Percentiles rank a stretch among this genome's conserved stretches.
These are phyloP conservation scores for Termitomyces sp. DNA, from an alignment of 768 basidiomycete species.

Conservation along the genomic window DNA sequence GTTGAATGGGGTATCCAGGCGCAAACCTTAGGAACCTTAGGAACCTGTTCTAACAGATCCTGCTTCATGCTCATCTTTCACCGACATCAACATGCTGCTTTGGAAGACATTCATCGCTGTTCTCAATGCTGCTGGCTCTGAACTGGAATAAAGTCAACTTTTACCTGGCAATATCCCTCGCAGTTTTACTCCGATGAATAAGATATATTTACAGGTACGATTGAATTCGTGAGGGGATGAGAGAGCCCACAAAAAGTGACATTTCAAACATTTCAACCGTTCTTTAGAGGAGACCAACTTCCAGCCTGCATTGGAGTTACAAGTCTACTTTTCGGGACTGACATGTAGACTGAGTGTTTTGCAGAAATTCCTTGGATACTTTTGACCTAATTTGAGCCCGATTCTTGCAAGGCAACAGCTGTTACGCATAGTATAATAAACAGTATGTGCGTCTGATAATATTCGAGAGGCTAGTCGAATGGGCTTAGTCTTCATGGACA, in stretches of 20 bases:
- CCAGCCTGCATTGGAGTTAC: slow-evolving; percentile 58
- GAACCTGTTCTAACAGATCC: not conserved
- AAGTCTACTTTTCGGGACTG: slow-evolving; percentile 45
- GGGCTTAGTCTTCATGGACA: slow-evolving; percentile 15
- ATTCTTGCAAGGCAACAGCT: not conserved
- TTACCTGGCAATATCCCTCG: slow-evolving; percentile 33
- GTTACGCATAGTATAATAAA: not conserved
- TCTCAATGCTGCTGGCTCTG: slow-evolving; percentile 36
- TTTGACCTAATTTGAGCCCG: not conserved
- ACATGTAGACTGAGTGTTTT: slow-evolving; percentile 59
- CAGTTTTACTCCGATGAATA: slow-evolving; percentile 35
- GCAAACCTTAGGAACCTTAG: slow-evolving; percentile 26
- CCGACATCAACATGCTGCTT: slow-evolving; percentile 24
- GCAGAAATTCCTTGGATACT: slow-evolving; percentile 32
- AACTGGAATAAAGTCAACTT: slow-evolving; percentile 37
- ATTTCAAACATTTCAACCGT: slow-evolving; percentile 26
- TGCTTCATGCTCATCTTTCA: not conserved
- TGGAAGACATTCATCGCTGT: slow-evolving; percentile 35
- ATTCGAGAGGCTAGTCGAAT: not conserved
- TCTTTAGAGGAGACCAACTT: slow-evolving; percentile 37
- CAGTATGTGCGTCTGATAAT: not conserved
- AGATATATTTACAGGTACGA: slow-evolving; percentile 31
- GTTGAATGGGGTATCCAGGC: slow-evolving; percentile 30
- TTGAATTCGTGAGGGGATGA: not conserved
- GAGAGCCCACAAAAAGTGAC: not conserved